Base-by-base conservation (phyloP, 495 filamentous ascomycete genomes). In the Astrocystis sublimbata region DNA sequence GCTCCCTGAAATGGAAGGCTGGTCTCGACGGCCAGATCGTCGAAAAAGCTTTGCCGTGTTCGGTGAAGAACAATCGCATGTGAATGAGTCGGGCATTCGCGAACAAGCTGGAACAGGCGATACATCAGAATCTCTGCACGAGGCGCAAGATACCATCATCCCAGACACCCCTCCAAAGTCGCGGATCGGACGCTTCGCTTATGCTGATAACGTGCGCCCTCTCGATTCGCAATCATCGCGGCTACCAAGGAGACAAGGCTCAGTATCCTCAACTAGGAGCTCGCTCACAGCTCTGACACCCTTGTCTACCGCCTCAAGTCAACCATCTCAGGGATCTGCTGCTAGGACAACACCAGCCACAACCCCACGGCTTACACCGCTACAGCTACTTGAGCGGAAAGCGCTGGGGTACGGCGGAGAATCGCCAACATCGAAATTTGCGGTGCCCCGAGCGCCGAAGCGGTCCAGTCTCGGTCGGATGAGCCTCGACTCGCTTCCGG, bases 381-480 rank as follows among this genome's bases (percentile, higher is more conserved):
- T 79, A 67, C 79, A 70, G 71, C 83, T 71, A 65, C 79, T 68
- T 61, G 79, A 68, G 66, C 79, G 47, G 61, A 82, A 69, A 61
- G 84, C 71, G 53, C 69, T 67, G 64, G 73, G 66, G 2, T 73
- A 73, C 13, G 46, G 60, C 9, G 74, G 51, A 21, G 68, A 68
- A 23, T 60, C 65, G 40, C 41, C 75, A 35, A 64, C 76, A 68
- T 38, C 84, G 6, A 70, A 77, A 35, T 70, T 75, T 55, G 79
- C 82, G 15, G 76, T 74, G 17, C 71, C 83, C 24, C 79, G 82
- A 41, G 72, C 84, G 9, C 73, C 73, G 1, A 92, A 91, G 73
- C 79, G 87, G 46, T 84, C 84, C 64, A 78, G 86, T 35, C 78
- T 89, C 4, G 65, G 23, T 82, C 86, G 76, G 78, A 82, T 6